A percentile compares a stretch with the other conserved stretches of the same genome.
Conservation (phyloP, 352 stramenopile species). For the Salisapilia sapeloensis region DNA sequence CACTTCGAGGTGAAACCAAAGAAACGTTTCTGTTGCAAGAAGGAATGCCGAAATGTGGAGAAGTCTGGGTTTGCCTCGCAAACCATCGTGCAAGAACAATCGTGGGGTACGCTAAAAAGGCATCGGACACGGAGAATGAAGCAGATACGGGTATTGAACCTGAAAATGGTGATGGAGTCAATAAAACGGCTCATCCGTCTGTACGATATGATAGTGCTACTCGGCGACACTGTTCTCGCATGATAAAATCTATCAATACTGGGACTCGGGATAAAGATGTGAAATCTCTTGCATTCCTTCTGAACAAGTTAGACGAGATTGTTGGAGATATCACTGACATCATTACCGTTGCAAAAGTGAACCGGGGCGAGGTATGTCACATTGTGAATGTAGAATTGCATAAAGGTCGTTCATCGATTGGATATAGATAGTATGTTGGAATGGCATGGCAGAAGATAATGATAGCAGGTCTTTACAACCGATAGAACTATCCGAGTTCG, state of each 20-base stretch:
- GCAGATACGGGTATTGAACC: not conserved
- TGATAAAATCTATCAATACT: too few relatives aligned
- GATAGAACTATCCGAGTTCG: constrained; percentile 59
- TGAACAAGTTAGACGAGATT: constrained; percentile 24
- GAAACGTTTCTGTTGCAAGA: constrained; percentile 57
- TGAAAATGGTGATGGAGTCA: too few relatives aligned
- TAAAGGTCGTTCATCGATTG: not conserved
- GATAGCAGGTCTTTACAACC: too few relatives aligned
- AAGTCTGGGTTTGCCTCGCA: constrained; percentile 57
- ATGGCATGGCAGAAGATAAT: too few relatives aligned
- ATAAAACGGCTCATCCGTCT: not conserved
- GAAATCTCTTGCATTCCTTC: constrained; percentile 15
- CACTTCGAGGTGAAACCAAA: constrained; percentile 17
- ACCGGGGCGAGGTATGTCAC: constrained; percentile 27
- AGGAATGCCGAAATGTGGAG: constrained; percentile 52
- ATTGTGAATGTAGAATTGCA: not conserved
- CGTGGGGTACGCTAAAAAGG: constrained; percentile 13
- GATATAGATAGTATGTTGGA: constrained; percentile 45
- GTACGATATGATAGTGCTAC: too few relatives aligned
- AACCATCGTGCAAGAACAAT: constrained; percentile 22
- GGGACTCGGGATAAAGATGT: too few relatives aligned
- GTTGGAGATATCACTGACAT: constrained; percentile 36
- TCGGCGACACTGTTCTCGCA: too few relatives aligned
- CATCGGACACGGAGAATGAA: constrained; percentile 5
- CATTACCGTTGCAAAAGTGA: constrained; percentile 61